phyloP scores from a whole-genome alignment of 768 basidiomycete species.

The Fomitopsis pulvina region DNA sequence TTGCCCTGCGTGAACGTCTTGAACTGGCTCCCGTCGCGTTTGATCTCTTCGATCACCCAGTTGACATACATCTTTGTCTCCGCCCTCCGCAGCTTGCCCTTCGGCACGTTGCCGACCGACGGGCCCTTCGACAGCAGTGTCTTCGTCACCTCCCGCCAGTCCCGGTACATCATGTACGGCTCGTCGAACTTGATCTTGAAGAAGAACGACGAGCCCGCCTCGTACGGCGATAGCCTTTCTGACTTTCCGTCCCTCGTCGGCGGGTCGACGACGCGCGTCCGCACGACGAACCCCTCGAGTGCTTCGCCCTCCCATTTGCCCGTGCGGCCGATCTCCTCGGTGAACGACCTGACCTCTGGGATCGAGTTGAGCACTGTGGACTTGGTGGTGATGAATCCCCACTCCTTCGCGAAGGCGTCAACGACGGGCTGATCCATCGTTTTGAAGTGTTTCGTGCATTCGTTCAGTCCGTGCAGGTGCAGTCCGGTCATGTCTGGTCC shows the following conservation, averaged over 20 bases:
- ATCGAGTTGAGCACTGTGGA: constrained; percentile 55
- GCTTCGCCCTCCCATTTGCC: constrained; percentile 81
- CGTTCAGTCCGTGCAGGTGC: constrained; percentile 89
- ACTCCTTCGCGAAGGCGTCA: constrained; percentile 76
- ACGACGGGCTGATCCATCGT: constrained; percentile 66
- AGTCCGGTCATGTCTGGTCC: constrained; percentile 79
- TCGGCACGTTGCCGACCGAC: constrained; percentile 39
- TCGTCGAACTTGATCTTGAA: constrained; percentile 99
- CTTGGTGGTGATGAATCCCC: constrained; percentile 84
- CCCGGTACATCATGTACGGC: constrained; percentile 97
- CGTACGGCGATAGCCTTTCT: constrained; percentile 54
- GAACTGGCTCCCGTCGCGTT: constrained; percentile 52
- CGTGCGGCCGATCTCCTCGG: constrained; percentile 52
- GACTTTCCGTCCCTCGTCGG: constrained; percentile 27
- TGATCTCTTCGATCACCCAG: constrained; percentile 81
- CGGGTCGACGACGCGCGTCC: constrained; percentile 53
- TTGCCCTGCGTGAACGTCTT: constrained; percentile 57
- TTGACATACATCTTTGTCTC: constrained; percentile 77
- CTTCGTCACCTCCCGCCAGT: constrained; percentile 94
- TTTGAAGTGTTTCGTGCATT: constrained; percentile 54
- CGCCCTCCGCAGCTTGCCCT: constrained; percentile 61
- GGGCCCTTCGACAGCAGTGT: constrained; percentile 43
- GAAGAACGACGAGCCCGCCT: constrained; percentile 82
- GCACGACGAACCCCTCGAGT: constrained; percentile 93
- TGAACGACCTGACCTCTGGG: constrained; percentile 65